phyloP scores from a whole-genome alignment of 2,329 filamentous ascomycete genomes.

The Colletotrichum spinosum region DNA sequence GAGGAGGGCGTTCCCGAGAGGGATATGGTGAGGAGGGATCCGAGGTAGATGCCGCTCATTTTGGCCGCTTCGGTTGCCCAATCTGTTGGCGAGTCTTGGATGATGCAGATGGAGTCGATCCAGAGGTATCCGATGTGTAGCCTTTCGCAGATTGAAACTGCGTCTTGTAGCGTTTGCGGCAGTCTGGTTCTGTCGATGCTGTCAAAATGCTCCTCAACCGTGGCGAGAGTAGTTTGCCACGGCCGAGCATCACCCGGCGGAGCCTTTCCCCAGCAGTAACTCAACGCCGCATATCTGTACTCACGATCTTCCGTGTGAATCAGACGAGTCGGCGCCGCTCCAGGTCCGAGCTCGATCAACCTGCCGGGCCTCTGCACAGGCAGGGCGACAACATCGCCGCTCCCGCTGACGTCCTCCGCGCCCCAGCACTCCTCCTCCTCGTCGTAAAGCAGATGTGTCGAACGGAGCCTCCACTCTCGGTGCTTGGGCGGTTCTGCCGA shows the following conservation, averaged over 20 bases:
- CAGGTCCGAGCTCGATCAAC: neutral
- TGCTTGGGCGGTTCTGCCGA: neutral
- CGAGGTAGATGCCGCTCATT: neutral
- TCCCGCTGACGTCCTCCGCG: neutral
- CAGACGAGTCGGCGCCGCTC: neutral
- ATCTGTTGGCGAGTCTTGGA: neutral
- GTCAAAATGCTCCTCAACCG: neutral
- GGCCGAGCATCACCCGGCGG: neutral
- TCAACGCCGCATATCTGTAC: neutral
- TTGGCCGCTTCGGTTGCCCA: neutral
- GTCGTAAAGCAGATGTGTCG: neutral
- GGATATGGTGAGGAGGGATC: neutral
- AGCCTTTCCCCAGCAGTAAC: neutral
- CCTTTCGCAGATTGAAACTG: neutral
- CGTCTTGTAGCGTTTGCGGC: neutral
- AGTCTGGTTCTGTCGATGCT: neutral
- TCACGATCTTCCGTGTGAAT: neutral
- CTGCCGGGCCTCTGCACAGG: neutral
- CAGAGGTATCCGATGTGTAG: neutral
- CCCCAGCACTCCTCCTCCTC: neutral
- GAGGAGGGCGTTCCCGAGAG: neutral
- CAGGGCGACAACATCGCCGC: neutral
- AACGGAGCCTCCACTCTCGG: neutral
- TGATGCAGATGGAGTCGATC: neutral
- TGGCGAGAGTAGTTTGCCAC: neutral